phyloP scores from a whole-genome alignment of 768 basidiomycete species.

The Naganishia friedmannii region DNA sequence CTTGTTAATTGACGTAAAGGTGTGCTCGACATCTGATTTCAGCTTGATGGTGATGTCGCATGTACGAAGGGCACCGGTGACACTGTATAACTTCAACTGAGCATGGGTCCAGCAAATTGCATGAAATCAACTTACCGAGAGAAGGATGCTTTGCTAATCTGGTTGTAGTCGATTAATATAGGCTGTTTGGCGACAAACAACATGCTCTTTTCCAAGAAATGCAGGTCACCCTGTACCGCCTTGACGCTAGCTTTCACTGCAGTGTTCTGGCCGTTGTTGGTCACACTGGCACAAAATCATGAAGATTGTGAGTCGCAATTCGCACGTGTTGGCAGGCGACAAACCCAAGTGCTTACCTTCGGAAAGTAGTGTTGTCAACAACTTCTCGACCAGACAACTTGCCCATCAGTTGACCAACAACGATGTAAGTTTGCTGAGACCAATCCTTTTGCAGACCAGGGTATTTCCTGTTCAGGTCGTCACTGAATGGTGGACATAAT shows the following conservation, averaged over 20 bases:
- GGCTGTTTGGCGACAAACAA: slow-evolving; percentile 98
- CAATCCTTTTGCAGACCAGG: slow-evolving; percentile 85
- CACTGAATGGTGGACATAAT: slow-evolving; percentile 34
- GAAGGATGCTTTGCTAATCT: slow-evolving; percentile 86
- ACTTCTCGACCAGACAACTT: slow-evolving; percentile 53
- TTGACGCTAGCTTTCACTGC: slow-evolving; percentile 91
- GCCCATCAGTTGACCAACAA: slow-evolving; percentile 83
- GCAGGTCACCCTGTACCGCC: slow-evolving; percentile 92
- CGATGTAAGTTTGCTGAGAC: slow-evolving; percentile 91
- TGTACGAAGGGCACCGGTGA: slow-evolving; percentile 68
- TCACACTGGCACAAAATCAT: neutral
- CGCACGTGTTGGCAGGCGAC: neutral
- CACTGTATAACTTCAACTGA: slow-evolving; percentile 53
- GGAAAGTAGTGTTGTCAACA: slow-evolving; percentile 23
- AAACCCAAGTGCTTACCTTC: slow-evolving; percentile 12
- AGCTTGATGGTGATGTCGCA: slow-evolving; percentile 34
- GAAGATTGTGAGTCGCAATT: too few species aligned
- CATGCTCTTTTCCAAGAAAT: slow-evolving; percentile 95
- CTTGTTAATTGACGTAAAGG: slow-evolving; percentile 90
- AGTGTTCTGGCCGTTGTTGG: slow-evolving; percentile 23
- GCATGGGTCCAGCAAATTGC: neutral
- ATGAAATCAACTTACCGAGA: slow-evolving; percentile 58
- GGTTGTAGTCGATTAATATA: slow-evolving; percentile 78
- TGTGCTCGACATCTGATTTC: slow-evolving; percentile 77
- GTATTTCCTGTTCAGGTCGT: slow-evolving; percentile 56